A percentile compares a stretch with the other conserved stretches of the same genome.
These are phyloP conservation scores for Coemansia aciculifera DNA, from an alignment of 192 early-diverging fungal species.

Conservation along the genomic window DNA sequence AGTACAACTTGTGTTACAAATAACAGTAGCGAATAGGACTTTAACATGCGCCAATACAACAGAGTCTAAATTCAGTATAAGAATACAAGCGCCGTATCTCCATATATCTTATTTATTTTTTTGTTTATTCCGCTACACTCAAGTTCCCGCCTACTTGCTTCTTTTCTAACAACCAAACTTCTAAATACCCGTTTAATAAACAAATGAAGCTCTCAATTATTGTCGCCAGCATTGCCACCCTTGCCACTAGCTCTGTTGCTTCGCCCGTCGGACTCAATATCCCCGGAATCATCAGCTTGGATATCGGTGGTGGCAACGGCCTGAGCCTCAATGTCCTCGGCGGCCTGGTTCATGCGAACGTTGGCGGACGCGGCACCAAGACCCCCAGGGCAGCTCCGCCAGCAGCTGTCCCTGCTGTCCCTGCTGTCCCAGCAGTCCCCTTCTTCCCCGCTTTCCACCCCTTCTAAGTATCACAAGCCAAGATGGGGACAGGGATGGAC, in stretches of 20 bases:
- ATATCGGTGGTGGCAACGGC: constrained; percentile 17
- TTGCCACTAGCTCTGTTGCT: constrained; percentile 13
- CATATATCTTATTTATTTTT: background rate
- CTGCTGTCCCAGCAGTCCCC: background rate
- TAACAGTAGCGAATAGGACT: background rate
- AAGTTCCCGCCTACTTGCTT: background rate
- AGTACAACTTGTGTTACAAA: background rate
- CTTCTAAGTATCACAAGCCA: background rate
- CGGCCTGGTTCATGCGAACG: constrained; percentile 39
- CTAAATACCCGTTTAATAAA: background rate
- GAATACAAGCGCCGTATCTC: background rate
- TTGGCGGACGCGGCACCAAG: constrained; percentile 16
- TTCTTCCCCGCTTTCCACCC: background rate
- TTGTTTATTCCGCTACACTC: constrained; percentile 1
- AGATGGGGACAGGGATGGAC: background rate
- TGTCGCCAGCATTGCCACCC: background rate
- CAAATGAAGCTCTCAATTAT: constrained; percentile 18
- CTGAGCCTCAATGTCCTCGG: constrained; percentile 37
- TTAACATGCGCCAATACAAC: background rate
- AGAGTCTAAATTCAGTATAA: background rate
- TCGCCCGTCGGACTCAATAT: constrained; percentile 25
- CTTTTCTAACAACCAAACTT: background rate
- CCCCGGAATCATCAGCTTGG: constrained; percentile 40
- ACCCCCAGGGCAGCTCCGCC: background rate
- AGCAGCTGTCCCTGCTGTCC: background rate